Conservation (phyloP, 2,329 filamentous ascomycete species). For the Blastomyces percursus region DNA sequence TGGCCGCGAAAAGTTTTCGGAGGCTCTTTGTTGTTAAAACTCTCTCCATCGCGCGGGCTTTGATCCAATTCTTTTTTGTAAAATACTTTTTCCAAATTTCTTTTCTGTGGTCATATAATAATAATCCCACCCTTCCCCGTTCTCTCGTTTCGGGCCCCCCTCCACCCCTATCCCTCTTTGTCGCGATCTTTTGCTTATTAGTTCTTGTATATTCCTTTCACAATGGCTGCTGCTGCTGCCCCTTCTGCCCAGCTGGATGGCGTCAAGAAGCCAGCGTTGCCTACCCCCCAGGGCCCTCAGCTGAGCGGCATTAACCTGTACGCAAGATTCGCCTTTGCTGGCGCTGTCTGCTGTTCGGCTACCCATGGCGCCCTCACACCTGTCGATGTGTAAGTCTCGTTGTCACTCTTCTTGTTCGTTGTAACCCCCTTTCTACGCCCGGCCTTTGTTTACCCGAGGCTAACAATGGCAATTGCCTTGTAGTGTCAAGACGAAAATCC, state of each 20-base stretch:
- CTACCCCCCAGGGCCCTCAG: slow-evolving; percentile 10
- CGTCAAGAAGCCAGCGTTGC: slow-evolving; percentile 11
- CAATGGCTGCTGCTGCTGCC: slow-evolving; percentile 14
- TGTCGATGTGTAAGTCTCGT: slow-evolving; percentile 87
- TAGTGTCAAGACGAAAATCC: slow-evolving; percentile 92
- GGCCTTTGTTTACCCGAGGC: neutral
- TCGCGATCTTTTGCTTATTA: neutral
- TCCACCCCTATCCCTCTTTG: neutral
- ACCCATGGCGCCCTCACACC: slow-evolving; percentile 96
- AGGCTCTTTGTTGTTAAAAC: neutral
- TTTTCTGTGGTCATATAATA: neutral
- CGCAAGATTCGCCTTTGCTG: slow-evolving; percentile 92
- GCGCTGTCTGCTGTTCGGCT: slow-evolving; percentile 94
- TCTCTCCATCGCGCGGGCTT: neutral
- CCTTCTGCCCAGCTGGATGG: slow-evolving; percentile 1
- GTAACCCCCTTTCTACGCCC: neutral
- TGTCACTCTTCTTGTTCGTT: neutral
- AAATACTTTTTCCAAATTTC: slow-evolving; percentile 6
- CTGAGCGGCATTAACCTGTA: slow-evolving; percentile 58
- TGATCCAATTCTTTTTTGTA: neutral
- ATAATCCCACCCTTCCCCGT: neutral
- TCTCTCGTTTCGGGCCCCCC: neutral
- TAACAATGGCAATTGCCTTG: slow-evolving; percentile 13
- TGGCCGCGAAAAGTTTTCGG: slow-evolving; percentile 15
- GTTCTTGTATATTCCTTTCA: neutral